These are phyloP conservation scores for Trichomonas tenax DNA, from an alignment of 208 protist species.

Conservation along the genomic window DNA sequence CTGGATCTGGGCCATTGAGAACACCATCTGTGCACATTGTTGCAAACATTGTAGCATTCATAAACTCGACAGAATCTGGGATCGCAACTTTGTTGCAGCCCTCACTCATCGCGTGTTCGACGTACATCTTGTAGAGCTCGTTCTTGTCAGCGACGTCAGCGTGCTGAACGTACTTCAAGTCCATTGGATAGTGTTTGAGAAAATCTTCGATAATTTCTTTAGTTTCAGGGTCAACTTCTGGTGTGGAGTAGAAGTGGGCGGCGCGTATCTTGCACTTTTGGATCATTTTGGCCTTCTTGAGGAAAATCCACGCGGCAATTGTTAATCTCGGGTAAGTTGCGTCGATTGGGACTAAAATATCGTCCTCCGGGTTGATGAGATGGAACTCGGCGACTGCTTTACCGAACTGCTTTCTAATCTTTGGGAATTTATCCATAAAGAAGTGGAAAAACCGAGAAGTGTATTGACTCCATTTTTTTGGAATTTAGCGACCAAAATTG, in stretches of 20 bases:
- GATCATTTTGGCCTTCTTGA: background rate
- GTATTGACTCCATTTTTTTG: too few relatives aligned
- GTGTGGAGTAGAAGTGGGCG: background rate
- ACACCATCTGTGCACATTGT: background rate
- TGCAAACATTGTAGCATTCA: background rate
- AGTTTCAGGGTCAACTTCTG: background rate
- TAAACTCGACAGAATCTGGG: background rate
- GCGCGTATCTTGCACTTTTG: background rate
- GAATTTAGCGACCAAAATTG: too few relatives aligned
- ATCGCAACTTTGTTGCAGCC: conserved; percentile 2
- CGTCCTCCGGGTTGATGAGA: background rate
- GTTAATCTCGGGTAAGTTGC: background rate
- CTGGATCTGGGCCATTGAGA: background rate
- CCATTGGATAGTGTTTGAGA: background rate
- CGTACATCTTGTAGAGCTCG: background rate
- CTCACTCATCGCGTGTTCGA: background rate
- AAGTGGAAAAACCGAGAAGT: too few relatives aligned
- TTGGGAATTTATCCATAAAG: background rate
- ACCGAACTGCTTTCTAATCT: background rate
- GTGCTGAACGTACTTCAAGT: background rate
- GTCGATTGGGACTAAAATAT: background rate
- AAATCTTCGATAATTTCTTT: background rate
- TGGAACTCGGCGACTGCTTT: background rate
- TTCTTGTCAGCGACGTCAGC: background rate
- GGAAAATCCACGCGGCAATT: background rate